Conservation (phyloP, 2,329 filamentous ascomycete genomes). For the Xylariaceae sp. region DNA sequence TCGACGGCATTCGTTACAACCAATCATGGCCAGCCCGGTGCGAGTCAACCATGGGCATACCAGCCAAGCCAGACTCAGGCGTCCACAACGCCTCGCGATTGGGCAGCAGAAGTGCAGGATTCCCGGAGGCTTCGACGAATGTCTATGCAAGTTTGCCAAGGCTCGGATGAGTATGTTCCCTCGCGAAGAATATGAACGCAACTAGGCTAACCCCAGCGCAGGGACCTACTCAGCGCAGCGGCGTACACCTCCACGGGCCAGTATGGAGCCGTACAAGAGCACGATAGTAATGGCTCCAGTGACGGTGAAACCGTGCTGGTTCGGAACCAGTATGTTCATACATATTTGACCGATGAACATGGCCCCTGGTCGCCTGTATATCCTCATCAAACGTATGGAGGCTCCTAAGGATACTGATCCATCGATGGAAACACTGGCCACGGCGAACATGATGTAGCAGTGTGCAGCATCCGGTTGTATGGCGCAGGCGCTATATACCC, state of each 20-base stretch:
- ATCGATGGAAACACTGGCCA: not conserved
- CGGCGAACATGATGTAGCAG: not conserved
- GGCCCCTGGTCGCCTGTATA: slow-evolving; percentile 9
- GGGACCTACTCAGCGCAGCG: not conserved
- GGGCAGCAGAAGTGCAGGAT: not conserved
- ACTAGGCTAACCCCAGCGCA: slow-evolving; percentile 3
- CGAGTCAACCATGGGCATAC: not conserved
- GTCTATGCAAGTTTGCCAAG: slow-evolving; percentile 10
- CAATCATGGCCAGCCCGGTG: not conserved
- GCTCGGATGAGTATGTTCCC: slow-evolving; percentile 11
- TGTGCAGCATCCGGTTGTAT: not conserved
- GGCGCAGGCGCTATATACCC: not conserved
- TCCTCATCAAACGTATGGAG: not conserved
- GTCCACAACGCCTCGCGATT: not conserved
- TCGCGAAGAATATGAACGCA: not conserved
- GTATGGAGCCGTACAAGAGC: not conserved
- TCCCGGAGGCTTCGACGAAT: not conserved
- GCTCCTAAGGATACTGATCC: not conserved
- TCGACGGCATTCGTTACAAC: not conserved
- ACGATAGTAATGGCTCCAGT: slow-evolving; percentile 1
- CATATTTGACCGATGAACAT: not conserved
- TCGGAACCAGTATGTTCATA: not conserved
- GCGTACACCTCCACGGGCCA: not conserved
- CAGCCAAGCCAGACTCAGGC: not conserved
- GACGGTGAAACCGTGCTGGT: not conserved